A percentile compares a stretch with the other conserved stretches of the same genome.
Evolutionary conservation across 2,329 filamentous ascomycete genomes (phyloP).

Genomic region (Colletotrichum shisoi): DNA sequence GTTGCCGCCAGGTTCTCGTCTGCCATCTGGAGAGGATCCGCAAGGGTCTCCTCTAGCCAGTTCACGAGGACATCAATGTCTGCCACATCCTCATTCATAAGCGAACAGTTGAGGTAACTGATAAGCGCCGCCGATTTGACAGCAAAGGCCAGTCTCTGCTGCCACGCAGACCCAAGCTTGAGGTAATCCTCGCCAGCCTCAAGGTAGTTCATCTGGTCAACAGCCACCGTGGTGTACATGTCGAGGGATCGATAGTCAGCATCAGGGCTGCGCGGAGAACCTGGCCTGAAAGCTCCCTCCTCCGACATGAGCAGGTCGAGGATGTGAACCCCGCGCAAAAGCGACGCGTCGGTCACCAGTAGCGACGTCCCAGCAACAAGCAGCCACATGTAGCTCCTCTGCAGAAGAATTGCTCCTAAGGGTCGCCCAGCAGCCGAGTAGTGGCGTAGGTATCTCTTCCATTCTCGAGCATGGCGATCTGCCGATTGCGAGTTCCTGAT

Average conservation of each 20-base stretch:
- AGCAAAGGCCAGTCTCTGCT: conserved; percentile 84
- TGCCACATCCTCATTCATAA: conserved; percentile 81
- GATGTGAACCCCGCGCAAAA: conserved; percentile 68
- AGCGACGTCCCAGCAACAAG: conserved; percentile 80
- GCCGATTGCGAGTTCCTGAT: conserved; percentile 79
- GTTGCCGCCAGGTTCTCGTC: conserved; percentile 79
- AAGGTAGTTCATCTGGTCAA: conserved; percentile 83
- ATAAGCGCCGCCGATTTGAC: conserved; percentile 85
- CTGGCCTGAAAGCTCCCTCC: conserved; percentile 56
- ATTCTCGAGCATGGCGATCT: conserved; percentile 75
- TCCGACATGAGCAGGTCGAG: conserved; percentile 76
- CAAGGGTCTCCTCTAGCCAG: conserved; percentile 85
- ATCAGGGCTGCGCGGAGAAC: conserved; percentile 54
- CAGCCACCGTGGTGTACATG: conserved; percentile 73
- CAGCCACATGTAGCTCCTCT: conserved; percentile 86
- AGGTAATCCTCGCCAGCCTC: conserved; percentile 92
- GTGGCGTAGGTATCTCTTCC: conserved; percentile 84
- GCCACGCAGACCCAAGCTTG: conserved; percentile 81
- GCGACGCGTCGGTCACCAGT: conserved; percentile 69
- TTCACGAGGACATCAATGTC: conserved; percentile 79
- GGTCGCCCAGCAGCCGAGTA: conserved; percentile 83
- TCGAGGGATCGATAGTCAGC: conserved; percentile 66
- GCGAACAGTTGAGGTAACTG: conserved; percentile 83
- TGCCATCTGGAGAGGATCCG: conserved; percentile 81
- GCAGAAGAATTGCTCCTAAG: conserved; percentile 87